These are phyloP conservation scores for Gossypium gossypioides DNA, from an alignment of 441 rosid genomes.

Conservation along the genomic window DNA sequence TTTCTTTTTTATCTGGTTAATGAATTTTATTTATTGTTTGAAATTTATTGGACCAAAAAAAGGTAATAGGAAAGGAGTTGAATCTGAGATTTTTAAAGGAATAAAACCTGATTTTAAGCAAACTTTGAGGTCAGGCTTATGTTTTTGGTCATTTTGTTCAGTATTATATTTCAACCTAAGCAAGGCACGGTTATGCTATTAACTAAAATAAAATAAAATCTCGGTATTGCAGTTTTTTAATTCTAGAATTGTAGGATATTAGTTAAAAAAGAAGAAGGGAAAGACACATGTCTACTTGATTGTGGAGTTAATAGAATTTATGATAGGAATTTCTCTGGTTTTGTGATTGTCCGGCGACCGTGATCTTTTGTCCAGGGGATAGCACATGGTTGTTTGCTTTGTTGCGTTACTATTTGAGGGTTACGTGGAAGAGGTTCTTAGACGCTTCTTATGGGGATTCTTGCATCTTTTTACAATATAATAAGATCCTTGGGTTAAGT, in stretches of 20 bases:
- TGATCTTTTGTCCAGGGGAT: conserved; percentile 5
- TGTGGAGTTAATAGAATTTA: conserved; percentile 3
- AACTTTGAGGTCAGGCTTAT: conserved; percentile 10
- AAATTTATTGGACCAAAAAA: not conserved
- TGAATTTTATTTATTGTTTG: not conserved
- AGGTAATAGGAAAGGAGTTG: not conserved
- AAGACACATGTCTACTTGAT: conserved; percentile 12
- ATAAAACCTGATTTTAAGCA: not conserved
- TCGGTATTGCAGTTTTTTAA: not conserved
- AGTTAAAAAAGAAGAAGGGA: not conserved
- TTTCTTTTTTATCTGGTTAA: not conserved
- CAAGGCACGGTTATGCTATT: not conserved
- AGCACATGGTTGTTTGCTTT: conserved; percentile 21
- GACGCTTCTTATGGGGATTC: not conserved
- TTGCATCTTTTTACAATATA: not conserved
- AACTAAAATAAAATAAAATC: not conserved
- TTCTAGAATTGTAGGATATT: not conserved
- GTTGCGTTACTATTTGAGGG: conserved; percentile 8
- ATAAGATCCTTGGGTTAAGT: not conserved
- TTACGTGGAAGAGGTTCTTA: conserved; percentile 8
- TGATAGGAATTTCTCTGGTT: conserved; percentile 1
- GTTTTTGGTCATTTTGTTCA: conserved; percentile 13
- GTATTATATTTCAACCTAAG: conserved; percentile 17
- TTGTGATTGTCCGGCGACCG: not conserved
- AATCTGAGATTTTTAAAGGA: not conserved